phyloP scores from a whole-genome alignment of 306 rosid genomes.

The Mimosa pudica region DNA sequence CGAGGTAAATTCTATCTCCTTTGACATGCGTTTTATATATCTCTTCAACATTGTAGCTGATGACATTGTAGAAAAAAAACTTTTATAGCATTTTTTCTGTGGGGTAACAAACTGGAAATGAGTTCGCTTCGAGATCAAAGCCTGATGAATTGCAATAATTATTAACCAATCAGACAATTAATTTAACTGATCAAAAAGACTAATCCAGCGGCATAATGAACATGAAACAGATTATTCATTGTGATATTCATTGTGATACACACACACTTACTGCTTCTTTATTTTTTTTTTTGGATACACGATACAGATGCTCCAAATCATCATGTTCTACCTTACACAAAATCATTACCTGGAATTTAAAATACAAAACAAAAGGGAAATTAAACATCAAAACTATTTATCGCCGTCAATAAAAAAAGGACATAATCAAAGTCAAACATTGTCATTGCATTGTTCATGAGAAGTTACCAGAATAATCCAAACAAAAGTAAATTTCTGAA shows the following conservation, averaged over 20 bases:
- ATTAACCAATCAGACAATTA: constrained; percentile 5
- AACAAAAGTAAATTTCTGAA: constrained; percentile 6
- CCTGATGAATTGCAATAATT: constrained; percentile 40
- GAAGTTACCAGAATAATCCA: constrained; percentile 56
- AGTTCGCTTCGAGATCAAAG: constrained; percentile 47
- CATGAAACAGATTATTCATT: neutral
- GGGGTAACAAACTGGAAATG: constrained; percentile 80
- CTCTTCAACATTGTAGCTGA: constrained; percentile 41
- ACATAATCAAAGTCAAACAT: neutral
- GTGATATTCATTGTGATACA: too few relatives aligned
- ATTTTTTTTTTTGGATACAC: constrained; percentile 55
- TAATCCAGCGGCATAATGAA: neutral
- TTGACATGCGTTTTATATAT: constrained; percentile 17
- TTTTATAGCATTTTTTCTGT: constrained; percentile 43
- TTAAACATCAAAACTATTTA: neutral
- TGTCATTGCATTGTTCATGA: neutral
- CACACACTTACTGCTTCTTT: constrained; percentile 58
- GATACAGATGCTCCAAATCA: constrained; percentile 66
- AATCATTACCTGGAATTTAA: constrained; percentile 52
- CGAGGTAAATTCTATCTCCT: constrained; percentile 43
- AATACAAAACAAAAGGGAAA: neutral
- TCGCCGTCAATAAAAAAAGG: too few relatives aligned
- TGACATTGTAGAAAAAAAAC: too few relatives aligned
- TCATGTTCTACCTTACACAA: constrained; percentile 73
- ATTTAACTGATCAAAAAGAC: constrained; percentile 15